Evolutionary conservation across 306 rosid species (phyloP).

Genomic region (Styphnolobium japonicum): DNA sequence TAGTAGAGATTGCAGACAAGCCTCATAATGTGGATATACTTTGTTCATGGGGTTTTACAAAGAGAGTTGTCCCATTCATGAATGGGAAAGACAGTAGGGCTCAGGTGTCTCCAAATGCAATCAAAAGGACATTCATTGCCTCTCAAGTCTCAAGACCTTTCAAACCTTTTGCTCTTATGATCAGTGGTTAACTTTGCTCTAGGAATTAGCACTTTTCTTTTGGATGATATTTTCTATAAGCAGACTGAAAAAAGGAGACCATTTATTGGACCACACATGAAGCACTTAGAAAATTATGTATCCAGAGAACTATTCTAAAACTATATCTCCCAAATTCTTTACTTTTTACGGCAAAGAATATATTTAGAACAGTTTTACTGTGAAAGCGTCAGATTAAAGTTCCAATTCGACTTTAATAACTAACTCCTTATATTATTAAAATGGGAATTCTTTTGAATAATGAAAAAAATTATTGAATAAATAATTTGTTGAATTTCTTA

Average conservation of each 20-base stretch:
- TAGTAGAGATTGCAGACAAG: neutral
- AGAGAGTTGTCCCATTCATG: slow-evolving; percentile 33
- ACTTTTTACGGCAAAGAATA: no score
- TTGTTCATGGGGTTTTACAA: slow-evolving; percentile 8
- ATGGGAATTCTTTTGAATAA: no score
- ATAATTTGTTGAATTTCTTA: no score
- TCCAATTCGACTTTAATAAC: no score
- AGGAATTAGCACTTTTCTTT: slow-evolving; percentile 18
- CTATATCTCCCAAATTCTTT: slow-evolving; percentile 4
- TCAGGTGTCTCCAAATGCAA: slow-evolving; percentile 34
- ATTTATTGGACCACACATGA: neutral
- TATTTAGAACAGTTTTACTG: no score
- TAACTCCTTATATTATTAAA: no score
- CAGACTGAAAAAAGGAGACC: neutral
- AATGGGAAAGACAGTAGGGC: slow-evolving; percentile 20
- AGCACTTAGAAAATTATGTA: neutral
- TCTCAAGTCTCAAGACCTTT: slow-evolving; percentile 40
- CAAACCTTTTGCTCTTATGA: slow-evolving; percentile 17
- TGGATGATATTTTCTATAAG: slow-evolving; percentile 21
- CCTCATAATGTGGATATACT: slow-evolving; percentile 32
- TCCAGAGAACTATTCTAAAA: neutral
- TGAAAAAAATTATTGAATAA: neutral
- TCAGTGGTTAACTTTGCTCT: slow-evolving; percentile 26
- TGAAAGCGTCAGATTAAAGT: no score
- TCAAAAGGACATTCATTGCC: slow-evolving; percentile 41